Evolutionary conservation across 805 yeast genomes (phyloP), one percentile per base, ranked within the genome.

Genomic region (Ogataea henricii): DNA sequence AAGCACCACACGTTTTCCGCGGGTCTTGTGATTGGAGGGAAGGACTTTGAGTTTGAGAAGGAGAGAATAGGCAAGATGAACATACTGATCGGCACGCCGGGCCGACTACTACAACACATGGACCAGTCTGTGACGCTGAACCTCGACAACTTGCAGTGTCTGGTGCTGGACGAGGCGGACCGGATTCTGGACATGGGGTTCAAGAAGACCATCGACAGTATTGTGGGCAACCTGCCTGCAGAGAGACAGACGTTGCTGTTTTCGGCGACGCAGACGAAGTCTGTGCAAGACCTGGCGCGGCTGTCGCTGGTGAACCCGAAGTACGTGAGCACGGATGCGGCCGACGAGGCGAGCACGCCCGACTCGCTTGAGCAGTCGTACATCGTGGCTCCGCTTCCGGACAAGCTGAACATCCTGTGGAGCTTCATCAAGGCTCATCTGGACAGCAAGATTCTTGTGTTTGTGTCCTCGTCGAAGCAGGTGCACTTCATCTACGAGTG

Each of bases 121-220:
- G 96, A 91, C 64, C 95, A 91, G 63, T 83, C 96, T 6, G 85
- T 85, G 1, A 89, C 89, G 1, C 77, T 90, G 64, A 91, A 85
- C 57, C 70, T 85, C 8, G 72, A 82, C 18, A 88, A 87, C 61
- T 68, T 90, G 51, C 92, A 90, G 66, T 78, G 85, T 62, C 69
- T 90, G 38, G 90, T 90, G 2, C 67, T 90, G 44, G 97, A 90
- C 66, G 97, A 90, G 66, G 97, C 97, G 0, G 97, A 90, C 63
- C 73, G 97, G 56, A 88, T 94, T 59, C 71, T 90, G 58, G 97
- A 90, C 67, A 88, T 91, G 96, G 97, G 97, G 6, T 90, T 90
- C 74, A 83, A 83, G 62, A 81, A 80, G 57, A 86, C 94, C 37
- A 68, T 90, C 51, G 96, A 91, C 63, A 85, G 85, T 25, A 90